Conservation (phyloP, 192 early-diverging fungal species). For the Gryganskiella cystojenkinii region DNA sequence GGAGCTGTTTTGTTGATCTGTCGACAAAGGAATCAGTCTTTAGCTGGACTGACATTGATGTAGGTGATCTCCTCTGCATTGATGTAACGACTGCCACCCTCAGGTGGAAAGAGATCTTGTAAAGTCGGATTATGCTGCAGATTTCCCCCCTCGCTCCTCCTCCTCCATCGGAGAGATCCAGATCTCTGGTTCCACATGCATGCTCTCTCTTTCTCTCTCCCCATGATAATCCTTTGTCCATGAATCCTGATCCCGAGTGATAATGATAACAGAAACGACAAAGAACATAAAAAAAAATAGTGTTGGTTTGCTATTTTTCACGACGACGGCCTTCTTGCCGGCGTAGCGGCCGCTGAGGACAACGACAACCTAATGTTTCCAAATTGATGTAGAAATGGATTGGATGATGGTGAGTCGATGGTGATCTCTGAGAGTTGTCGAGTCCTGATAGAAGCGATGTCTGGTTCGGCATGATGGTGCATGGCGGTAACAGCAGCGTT, state of each 20-base stretch:
- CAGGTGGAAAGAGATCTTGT: too few relatives aligned
- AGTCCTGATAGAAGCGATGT: too few relatives aligned
- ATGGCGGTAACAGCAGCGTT: too few relatives aligned
- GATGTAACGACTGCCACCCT: too few relatives aligned
- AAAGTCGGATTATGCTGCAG: background rate
- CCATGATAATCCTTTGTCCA: background rate
- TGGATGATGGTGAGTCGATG: too few relatives aligned
- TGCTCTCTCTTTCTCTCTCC: too few relatives aligned
- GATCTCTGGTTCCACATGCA: background rate
- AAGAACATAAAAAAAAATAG: slow-evolving; percentile 1
- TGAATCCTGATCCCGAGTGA: background rate
- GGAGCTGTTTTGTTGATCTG: background rate
- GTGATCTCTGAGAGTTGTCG: too few relatives aligned
- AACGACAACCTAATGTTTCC: slow-evolving; percentile 85
- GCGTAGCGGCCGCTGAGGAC: slow-evolving; percentile 98
- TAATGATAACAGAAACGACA: background rate
- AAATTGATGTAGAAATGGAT: background rate
- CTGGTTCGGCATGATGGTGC: too few relatives aligned
- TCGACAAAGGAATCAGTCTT: background rate
- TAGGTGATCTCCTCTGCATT: slow-evolving; percentile 10
- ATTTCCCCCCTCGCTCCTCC: background rate
- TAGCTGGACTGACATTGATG: slow-evolving; percentile 2
- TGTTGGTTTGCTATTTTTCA: slow-evolving; percentile 73
- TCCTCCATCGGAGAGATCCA: background rate
- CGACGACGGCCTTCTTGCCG: slow-evolving; percentile 99